Evolutionary conservation across 169 alveolate species (phyloP).

Genomic region (Plasmodium cynomolgi): DNA sequence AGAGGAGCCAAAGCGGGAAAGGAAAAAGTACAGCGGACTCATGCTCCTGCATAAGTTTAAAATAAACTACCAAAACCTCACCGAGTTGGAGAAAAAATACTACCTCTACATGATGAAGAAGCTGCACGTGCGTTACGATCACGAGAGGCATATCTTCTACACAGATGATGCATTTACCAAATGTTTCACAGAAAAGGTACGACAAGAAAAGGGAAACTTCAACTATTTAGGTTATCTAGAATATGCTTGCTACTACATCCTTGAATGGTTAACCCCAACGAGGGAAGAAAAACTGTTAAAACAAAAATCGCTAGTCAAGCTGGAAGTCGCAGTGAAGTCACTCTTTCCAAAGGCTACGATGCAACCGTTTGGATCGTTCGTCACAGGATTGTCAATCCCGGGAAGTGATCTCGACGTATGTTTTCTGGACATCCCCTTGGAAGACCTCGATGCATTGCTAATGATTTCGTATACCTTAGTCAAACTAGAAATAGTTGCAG

Average conservation of each 20-base stretch:
- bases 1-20: background rate
- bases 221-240: conserved; percentile 31
- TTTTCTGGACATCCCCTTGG: conserved; percentile 6
- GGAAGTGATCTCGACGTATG: conserved; percentile 70
- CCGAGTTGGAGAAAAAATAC: conserved; percentile 18
- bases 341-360: conserved; percentile 35
- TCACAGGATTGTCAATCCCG: conserved; percentile 60
- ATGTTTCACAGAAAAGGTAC: conserved; percentile 7
- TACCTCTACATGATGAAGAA: conserved; percentile 60
- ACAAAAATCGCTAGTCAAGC: conserved; percentile 14
- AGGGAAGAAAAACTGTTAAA: conserved; percentile 63
- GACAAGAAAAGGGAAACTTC: conserved; percentile 10
- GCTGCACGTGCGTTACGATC: conserved; percentile 29
- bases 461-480: conserved; percentile 26
- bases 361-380: conserved; percentile 64
- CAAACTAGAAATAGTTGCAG: conserved; percentile 18
- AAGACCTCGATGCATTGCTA: conserved; percentile 10
- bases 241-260: conserved; percentile 41
- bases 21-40: background rate
- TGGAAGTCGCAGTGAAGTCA: conserved; percentile 56
- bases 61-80: conserved; percentile 25
- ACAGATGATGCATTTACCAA: conserved; percentile 26
- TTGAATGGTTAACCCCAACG: conserved; percentile 72
- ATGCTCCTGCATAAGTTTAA: conserved; percentile 8
- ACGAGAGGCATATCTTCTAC: conserved; percentile 14